Base-by-base conservation (phyloP, 2,329 filamentous ascomycete genomes). In the Arthrinium phaeospermum region DNA sequence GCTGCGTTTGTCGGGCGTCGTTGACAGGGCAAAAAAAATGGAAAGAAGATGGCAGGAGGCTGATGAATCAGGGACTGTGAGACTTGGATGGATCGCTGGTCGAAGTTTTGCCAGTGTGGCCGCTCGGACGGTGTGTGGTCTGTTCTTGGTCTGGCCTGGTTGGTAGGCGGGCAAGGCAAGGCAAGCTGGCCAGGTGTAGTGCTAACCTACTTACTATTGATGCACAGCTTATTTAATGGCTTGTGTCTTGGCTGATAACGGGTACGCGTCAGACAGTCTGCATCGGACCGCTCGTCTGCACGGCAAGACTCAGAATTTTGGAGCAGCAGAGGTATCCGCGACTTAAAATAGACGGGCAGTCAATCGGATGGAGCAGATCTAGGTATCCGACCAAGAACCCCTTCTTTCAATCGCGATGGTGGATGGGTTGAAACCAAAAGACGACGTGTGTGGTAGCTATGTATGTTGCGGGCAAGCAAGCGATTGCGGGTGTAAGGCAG, bases 211-310 rank as follows among this genome's bases (percentile, higher is more conserved):
- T 51, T 53, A 51, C 4, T 51, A 34, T 57, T 30, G 51, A 16
- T 57, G 30, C 49, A 27, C 53, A 37, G 57, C 34, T 64, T 41
- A 64, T 64, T 64, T 64, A 64, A 64, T 64, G 37, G 57, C 57
- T 64, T 64, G 57, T 64, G 37, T n/a, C 57, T 64, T 64, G 57
- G 57, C 57, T 64, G 57, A 64, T 41, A 64, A 64, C 34, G 57
- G 57, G 34, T 64, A 64, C 57, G 57, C 57, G 57, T 64, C 57
- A 64, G 34, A 64, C 57, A 41, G 57, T 24, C 57, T 64, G 57
- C 57, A 64, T 64, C 57, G 57, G 57, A 41, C 57, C 57, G 53
- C 12, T 6, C 34, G 57, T 64, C 53, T 37, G 30, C 30, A 64
- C 53, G 10, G 14, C 19, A 37, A 64, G 19, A 64, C 30, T 61